phyloP scores from a whole-genome alignment of 768 basidiomycete genomes.

The Phallus indusiatus region DNA sequence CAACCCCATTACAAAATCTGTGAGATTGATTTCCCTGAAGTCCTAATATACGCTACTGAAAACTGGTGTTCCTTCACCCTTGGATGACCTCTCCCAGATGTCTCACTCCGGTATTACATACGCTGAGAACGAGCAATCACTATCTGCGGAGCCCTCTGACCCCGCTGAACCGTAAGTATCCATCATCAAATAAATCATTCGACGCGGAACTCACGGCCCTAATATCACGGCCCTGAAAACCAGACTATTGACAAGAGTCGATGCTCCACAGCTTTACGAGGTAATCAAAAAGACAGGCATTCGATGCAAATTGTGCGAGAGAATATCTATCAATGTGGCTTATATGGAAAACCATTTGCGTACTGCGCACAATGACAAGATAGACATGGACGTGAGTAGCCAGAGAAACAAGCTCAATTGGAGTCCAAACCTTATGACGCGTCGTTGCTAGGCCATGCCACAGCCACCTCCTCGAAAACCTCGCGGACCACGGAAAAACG shows the following conservation, averaged over 20 bases:
- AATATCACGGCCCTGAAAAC: not conserved
- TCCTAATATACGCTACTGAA: too few relatives aligned
- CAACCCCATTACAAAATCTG: too few relatives aligned
- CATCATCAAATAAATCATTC: not conserved
- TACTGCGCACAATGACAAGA: not conserved
- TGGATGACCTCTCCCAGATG: not conserved
- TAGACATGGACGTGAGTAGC: not conserved
- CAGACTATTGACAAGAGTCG: not conserved
- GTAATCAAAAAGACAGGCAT: not conserved
- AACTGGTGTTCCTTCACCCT: too few relatives aligned
- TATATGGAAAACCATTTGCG: not conserved
- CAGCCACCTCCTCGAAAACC: constrained; percentile 21
- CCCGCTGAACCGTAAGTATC: not conserved
- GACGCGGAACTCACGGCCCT: too few relatives aligned
- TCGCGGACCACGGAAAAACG: constrained; percentile 50
- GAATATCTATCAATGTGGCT: not conserved
- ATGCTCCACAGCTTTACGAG: not conserved
- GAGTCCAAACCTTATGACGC: too few relatives aligned
- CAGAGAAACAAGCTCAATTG: too few relatives aligned
- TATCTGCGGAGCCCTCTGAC: not conserved
- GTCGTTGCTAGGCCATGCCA: constrained; percentile 10
- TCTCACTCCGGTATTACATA: not conserved
- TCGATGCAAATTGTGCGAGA: not conserved
- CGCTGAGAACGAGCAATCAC: not conserved
- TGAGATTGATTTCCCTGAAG: too few relatives aligned